phyloP scores from a whole-genome alignment of 2,329 filamentous ascomycete genomes.

The Allantophomopsis cytisporea region DNA sequence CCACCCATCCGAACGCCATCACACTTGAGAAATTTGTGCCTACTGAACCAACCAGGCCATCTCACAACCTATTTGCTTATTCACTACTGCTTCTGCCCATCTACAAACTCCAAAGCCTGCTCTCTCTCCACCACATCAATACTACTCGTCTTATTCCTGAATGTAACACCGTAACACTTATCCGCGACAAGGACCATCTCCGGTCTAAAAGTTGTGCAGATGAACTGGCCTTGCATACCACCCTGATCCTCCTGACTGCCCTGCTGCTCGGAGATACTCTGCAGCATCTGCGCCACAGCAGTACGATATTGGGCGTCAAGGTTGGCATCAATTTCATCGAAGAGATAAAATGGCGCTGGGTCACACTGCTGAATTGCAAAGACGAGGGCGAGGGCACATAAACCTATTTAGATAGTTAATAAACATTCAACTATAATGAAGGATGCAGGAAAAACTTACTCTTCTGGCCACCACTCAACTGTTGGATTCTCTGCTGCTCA shows the following conservation, averaged over 20 bases:
- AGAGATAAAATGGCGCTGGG: slow-evolving; percentile 96
- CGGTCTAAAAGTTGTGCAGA: slow-evolving; percentile 95
- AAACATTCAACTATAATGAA: slow-evolving; percentile 4
- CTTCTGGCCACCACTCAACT: slow-evolving; percentile 94
- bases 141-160: slow-evolving; percentile 83
- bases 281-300: slow-evolving; percentile 79
- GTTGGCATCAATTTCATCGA: slow-evolving; percentile 98
- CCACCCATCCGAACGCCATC: no score
- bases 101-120: slow-evolving; percentile 85
- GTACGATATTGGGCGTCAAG: slow-evolving; percentile 96
- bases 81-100: slow-evolving; percentile 46
- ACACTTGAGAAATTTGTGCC: no score
- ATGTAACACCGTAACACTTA: slow-evolving; percentile 95
- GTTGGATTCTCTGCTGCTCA: slow-evolving; percentile 95
- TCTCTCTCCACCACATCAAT: slow-evolving; percentile 84
- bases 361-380: slow-evolving; percentile 99
- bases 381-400: slow-evolving; percentile 93
- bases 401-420: slow-evolving; percentile 36
- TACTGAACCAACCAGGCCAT: no score
- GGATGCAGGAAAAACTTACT: slow-evolving; percentile 41
- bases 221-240: slow-evolving; percentile 61
- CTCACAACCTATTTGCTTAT: not conserved
- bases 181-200: slow-evolving; percentile 93
- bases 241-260: slow-evolving; percentile 35
- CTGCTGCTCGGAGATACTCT: slow-evolving; percentile 57